Base-by-base conservation (phyloP, 805 yeast genomes). In the Metahyphopichia silvanorum region DNA sequence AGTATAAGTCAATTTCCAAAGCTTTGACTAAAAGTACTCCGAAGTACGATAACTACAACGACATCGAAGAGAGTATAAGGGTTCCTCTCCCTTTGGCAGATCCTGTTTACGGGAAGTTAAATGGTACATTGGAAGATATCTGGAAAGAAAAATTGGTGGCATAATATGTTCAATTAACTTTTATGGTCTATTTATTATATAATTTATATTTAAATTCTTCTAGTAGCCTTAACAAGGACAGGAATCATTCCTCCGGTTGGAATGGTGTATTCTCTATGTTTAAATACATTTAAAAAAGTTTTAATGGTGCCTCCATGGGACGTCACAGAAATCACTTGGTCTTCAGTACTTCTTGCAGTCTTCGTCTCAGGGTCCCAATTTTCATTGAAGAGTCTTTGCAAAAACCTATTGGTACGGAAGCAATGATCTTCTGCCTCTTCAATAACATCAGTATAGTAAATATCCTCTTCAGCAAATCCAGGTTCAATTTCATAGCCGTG, bases 231-330 rank as follows among this genome's bases (percentile, higher is more conserved):
- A 15, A 79, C 68, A 3, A 78, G 74, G 19, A 75, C 61, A 3
- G 80, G 79, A 10, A 79, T 74, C 66, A 77, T 70, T n/a, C 82
- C 81, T 6, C 85, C 84, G 1, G 85, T 78, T 20, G 78, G 71
- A 27, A 79, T 69, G 16, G 77, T 66, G 45, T 77, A 72, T n/a
- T 65, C 60, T 35, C 83, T 64, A 49, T 79, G 85, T 4, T 68
- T 63, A 32, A 72, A 45, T 1, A 70, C 80, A 23, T 77, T 65
- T 10, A 78, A 55, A 4, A 71, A 53, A 17, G 76, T 64, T 34
- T 74, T 57, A 21, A 77, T 77, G 27, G 77, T 77, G 2, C 84
- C 84, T 2, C 79, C 77, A 46, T 78, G 84, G 14, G 81, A 74
- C 2, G 83, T 74, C 19, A 74, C 58, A 12, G 72, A 74, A 21